Evolutionary conservation across 345 rosid genomes (phyloP).

Genomic region (Linum usitatissimum): DNA sequence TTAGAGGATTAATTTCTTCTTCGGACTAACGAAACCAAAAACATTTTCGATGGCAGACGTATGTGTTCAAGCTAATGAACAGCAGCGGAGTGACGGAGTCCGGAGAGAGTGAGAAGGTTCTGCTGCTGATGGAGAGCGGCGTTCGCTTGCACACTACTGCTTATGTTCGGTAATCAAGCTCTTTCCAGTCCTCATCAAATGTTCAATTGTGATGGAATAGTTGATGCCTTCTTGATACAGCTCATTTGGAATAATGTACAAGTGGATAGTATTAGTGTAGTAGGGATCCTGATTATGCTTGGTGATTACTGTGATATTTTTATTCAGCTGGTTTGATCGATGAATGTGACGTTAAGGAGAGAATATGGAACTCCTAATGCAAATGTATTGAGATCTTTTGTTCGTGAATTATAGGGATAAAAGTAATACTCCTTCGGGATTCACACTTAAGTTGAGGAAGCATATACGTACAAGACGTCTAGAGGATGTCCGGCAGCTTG

Average conservation of each 20-base stretch:
- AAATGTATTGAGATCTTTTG: neutral
- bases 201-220: neutral
- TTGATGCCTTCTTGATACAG: neutral
- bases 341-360: too few species aligned
- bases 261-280: neutral
- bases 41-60: conserved; percentile 40
- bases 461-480: conserved; percentile 92
- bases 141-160: conserved; percentile 87
- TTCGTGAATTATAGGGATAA: conserved; percentile 50
- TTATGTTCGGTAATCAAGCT: conserved; percentile 48
- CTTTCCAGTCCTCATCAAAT: neutral
- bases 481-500: conserved; percentile 96
- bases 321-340: neutral
- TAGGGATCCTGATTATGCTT: neutral
- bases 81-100: conserved; percentile 96
- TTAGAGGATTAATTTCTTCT: neutral
- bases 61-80: conserved; percentile 90
- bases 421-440: conserved; percentile 95
- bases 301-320: neutral
- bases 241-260: too few species aligned
- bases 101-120: conserved; percentile 93
- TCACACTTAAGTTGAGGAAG: conserved; percentile 84
- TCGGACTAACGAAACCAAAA: neutral
- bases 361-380: too few species aligned
- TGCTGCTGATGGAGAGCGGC: conserved; percentile 89